Percentiles rank a stretch among this genome's conserved stretches.
Evolutionary conservation across 306 rosid species (phyloP).

Genomic region (Casuarina cunninghamiana): DNA sequence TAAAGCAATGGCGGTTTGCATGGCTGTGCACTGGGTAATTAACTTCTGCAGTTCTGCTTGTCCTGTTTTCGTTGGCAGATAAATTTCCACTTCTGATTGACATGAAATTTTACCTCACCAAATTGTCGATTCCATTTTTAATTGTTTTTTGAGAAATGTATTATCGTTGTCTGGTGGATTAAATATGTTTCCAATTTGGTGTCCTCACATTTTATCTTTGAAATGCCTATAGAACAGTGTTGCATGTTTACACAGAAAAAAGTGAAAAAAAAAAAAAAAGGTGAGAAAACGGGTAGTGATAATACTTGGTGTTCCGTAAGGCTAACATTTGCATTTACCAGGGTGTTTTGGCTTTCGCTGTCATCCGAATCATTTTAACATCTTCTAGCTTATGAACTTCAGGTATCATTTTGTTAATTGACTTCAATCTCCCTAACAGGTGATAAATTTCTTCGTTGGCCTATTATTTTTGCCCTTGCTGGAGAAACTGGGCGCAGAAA

Average conservation of each 20-base stretch:
- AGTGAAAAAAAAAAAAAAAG: neutral
- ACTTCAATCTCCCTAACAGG: conserved; percentile 40
- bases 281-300: neutral
- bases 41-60: conserved; percentile 20
- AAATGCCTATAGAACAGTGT: neutral
- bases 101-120: neutral
- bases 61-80: conserved; percentile 12
- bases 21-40: conserved; percentile 85
- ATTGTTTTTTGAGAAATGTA: too few relatives aligned
- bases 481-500: conserved; percentile 65
- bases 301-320: neutral
- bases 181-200: too few relatives aligned
- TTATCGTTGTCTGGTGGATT: too few relatives aligned
- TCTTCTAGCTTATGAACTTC: conserved; percentile 12
- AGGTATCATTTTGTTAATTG: conserved; percentile 7
- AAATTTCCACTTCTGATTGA: neutral
- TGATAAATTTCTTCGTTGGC: conserved; percentile 81
- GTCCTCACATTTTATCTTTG: neutral
- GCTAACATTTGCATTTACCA: neutral
- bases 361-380: neutral
- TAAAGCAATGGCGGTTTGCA: conserved; percentile 86
- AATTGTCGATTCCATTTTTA: too few relatives aligned
- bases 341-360: neutral
- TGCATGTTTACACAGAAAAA: neutral
- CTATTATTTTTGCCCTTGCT: conserved; percentile 67